Percentiles rank a stretch among this genome's conserved stretches.
phyloP scores from a whole-genome alignment of 2,329 filamentous ascomycete species.

The Didymella segeticola region DNA sequence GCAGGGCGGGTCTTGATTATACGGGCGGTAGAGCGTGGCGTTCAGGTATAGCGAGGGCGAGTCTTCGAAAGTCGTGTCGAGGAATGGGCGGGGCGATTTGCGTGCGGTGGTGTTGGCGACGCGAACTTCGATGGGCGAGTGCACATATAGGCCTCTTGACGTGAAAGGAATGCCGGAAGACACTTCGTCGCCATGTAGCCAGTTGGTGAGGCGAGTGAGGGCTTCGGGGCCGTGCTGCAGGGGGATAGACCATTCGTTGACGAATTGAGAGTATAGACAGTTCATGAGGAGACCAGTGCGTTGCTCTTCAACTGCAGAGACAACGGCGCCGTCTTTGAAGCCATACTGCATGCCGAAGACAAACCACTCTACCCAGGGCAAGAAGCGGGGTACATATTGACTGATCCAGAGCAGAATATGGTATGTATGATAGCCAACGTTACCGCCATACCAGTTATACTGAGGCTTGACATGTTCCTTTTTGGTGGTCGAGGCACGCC shows the following conservation, averaged over 20 bases:
- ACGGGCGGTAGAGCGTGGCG: conserved; percentile 86
- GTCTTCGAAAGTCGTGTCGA: conserved; percentile 74
- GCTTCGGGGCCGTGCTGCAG: conserved; percentile 86
- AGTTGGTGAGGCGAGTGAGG: conserved; percentile 79
- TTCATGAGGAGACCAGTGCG: conserved; percentile 89
- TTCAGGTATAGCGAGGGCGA: conserved; percentile 87
- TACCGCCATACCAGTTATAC: conserved; percentile 79
- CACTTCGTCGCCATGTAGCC: conserved; percentile 80
- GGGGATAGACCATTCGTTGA: conserved; percentile 97
- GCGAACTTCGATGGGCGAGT: conserved; percentile 91
- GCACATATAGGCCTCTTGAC: conserved; percentile 80
- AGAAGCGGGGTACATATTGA: conserved; percentile 76
- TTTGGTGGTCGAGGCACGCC: conserved; percentile 82
- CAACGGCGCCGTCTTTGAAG: conserved; percentile 73
- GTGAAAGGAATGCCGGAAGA: conserved; percentile 78
- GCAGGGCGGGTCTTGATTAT: conserved; percentile 78
- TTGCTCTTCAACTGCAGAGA: conserved; percentile 79
- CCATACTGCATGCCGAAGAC: conserved; percentile 98
- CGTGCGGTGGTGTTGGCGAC: conserved; percentile 71
- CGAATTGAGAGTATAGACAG: conserved; percentile 96
- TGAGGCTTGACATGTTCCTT: conserved; percentile 66
- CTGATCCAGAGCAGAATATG: conserved; percentile 86
- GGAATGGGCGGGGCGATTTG: conserved; percentile 62
- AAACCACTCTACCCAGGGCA: conserved; percentile 94
- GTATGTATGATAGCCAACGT: conserved; percentile 86